A percentile compares a stretch with the other conserved stretches of the same genome.
phyloP scores from a whole-genome alignment of 176 grass and related monocot species.

The Aegilops tauschii region DNA sequence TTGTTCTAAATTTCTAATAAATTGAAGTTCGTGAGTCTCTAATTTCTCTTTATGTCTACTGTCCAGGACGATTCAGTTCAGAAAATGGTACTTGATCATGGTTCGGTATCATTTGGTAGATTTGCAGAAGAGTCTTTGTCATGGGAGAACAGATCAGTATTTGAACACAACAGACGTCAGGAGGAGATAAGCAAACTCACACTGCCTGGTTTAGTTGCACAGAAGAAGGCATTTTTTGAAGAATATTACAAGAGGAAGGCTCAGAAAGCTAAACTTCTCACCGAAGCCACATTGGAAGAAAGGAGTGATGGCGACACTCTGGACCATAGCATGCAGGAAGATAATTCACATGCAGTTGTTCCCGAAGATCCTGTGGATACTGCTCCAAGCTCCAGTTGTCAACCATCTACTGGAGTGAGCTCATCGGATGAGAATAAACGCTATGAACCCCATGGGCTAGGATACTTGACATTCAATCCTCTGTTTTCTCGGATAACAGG shows the following conservation, averaged over 20 bases:
- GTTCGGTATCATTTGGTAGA: slow-evolving; percentile 77
- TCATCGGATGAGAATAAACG: slow-evolving; percentile 34
- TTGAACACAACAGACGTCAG: slow-evolving; percentile 58
- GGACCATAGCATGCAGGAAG: neutral
- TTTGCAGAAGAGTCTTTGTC: slow-evolving; percentile 65
- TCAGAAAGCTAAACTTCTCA: slow-evolving; percentile 25
- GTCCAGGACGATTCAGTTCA: slow-evolving; percentile 48
- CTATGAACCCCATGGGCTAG: slow-evolving; percentile 15
- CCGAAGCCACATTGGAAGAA: slow-evolving; percentile 24
- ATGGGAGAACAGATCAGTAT: slow-evolving; percentile 80
- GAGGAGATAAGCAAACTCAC: slow-evolving; percentile 74
- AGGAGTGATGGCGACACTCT: neutral
- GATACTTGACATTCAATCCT: slow-evolving; percentile 53
- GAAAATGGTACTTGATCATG: slow-evolving; percentile 71
- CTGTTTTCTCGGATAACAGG: slow-evolving; percentile 34
- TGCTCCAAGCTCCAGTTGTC: slow-evolving; percentile 20
- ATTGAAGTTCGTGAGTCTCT: neutral
- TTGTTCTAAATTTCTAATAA: neutral
- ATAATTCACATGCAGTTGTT: neutral
- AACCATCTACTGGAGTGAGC: slow-evolving; percentile 16
- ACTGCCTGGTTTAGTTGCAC: slow-evolving; percentile 66
- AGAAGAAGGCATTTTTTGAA: slow-evolving; percentile 93
- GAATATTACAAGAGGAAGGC: slow-evolving; percentile 78
- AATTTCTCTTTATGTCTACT: neutral
- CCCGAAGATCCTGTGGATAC: slow-evolving; percentile 23